Evolutionary conservation across 768 basidiomycete species (phyloP).

Genomic region (Trametes sanguinea): DNA sequence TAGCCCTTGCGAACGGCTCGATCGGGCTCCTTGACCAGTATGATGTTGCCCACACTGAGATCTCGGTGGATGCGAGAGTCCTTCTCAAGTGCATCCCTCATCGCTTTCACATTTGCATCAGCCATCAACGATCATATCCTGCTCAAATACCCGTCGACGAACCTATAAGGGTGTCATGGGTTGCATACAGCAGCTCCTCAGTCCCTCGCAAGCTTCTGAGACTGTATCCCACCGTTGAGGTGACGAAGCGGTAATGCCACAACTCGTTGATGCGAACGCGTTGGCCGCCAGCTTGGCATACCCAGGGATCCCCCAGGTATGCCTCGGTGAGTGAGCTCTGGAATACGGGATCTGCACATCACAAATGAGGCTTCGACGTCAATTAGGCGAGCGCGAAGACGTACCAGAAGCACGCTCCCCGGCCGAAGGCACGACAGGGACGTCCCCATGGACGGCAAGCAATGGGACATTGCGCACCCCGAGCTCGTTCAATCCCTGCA

Average conservation of each 20-base stretch:
- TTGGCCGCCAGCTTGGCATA: background rate
- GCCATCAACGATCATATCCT: background rate
- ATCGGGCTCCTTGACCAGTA: constrained; percentile 5
- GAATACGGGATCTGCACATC: background rate
- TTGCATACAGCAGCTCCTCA: constrained; percentile 5
- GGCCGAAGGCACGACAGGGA: background rate
- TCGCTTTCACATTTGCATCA: background rate
- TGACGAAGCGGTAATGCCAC: background rate
- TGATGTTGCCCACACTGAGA: constrained; percentile 13
- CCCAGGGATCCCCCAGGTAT: background rate
- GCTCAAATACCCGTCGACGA: too few relatives aligned
- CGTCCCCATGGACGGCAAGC: constrained; percentile 5
- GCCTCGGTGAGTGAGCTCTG: background rate
- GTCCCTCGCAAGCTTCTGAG: constrained; percentile 6
- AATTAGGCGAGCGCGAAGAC: too few relatives aligned
- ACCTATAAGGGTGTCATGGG: constrained; percentile 3
- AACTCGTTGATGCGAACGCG: background rate
- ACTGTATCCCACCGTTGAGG: background rate
- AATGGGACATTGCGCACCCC: constrained; percentile 7
- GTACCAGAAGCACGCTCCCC: too few relatives aligned
- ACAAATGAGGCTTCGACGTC: too few relatives aligned
- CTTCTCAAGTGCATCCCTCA: constrained; percentile 5
- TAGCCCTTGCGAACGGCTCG: background rate
- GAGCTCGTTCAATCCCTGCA: background rate
- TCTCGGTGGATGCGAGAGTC: constrained; percentile 8